Base-by-base conservation (phyloP, 371 early-diverging fungal species). In the Chytridium lagenaria region DNA sequence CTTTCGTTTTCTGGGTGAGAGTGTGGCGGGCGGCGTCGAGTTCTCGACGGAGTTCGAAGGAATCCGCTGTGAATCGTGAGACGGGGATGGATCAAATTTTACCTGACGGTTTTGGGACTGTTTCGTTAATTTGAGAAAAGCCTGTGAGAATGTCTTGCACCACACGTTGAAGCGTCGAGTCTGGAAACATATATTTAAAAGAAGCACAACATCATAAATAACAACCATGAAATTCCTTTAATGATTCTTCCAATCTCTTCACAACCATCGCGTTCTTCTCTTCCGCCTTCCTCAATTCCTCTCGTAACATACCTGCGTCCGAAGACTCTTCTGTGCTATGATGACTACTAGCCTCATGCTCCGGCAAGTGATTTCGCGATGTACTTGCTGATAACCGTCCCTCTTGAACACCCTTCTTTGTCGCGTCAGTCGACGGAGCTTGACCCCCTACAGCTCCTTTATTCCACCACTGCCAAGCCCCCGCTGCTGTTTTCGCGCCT, bases 391-490 rank as follows among this genome's bases (percentile, higher is more conserved):
- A 44, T 19, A 44, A 19, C 12, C 19, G 44, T 19, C 44, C 44
- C 55, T 52, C 55, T 5, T 5, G 7, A 44, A 19, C 12, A 19
- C 19, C 44, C 55, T 52, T 10, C 55, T 52, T 52, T 7, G 55
- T 5, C 5, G 55, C 55, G 26, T 52, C 55, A n/a, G 12, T 5
- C 26, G 26, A 22, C 5, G 5, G 7, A 26, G 12, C 23, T 26
- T 52, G 55, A 26, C 26, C 26, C 5, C 5, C 26, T 52, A 23
- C 12, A 23, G n/a, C 55, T n/a, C n/a, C 12, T 52, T 52, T 52
- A 26, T 52, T 52, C 55, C 55, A 52, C 55, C 55, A 52, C 55
- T 52, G 55, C 55, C 55, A 52, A 52, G 55, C 55, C 55, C 23
- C 5, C 23, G 55, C 55, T 26, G 55, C 26, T 10, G n/a, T 12